phyloP scores from a whole-genome alignment of 73 alveolate species.

The Paramecium primaurelia region DNA sequence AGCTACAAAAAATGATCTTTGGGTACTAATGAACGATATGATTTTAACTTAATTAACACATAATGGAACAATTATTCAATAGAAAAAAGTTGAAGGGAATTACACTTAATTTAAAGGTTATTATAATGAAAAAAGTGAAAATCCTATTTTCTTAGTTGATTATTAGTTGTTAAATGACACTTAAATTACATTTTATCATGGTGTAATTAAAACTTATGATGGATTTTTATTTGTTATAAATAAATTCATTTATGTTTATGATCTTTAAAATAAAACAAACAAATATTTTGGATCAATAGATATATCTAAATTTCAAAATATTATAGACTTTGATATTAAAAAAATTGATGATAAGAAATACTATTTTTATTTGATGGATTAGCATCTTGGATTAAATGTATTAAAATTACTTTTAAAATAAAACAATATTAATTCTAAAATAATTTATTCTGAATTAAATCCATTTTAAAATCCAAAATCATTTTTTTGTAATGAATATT shows the following conservation, averaged over 20 bases:
- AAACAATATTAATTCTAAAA: background rate
- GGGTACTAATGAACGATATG: slow-evolving; percentile 8
- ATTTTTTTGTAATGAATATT: background rate
- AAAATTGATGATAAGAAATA: background rate
- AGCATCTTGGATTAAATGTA: background rate
- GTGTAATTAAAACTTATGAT: background rate
- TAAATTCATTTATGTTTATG: background rate
- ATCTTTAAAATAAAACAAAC: background rate
- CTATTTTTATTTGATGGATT: background rate
- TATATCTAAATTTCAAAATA: background rate
- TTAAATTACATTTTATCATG: background rate
- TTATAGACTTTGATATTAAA: background rate
- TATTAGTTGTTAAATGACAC: background rate
- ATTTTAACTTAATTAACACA: background rate
- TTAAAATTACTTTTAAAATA: background rate
- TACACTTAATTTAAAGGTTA: background rate
- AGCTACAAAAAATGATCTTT: background rate
- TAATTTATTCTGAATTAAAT: background rate
- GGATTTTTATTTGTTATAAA: background rate
- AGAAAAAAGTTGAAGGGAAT: background rate
- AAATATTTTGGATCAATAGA: slow-evolving; percentile 6
- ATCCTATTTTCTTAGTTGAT: background rate
- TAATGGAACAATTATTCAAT: background rate
- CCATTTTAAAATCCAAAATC: background rate
- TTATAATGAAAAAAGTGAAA: background rate